Percentiles rank a stretch among this genome's conserved stretches.
phyloP scores from a whole-genome alignment of 225 moss, liverwort and hornwort genomes.

The Polytrichum formosum region DNA sequence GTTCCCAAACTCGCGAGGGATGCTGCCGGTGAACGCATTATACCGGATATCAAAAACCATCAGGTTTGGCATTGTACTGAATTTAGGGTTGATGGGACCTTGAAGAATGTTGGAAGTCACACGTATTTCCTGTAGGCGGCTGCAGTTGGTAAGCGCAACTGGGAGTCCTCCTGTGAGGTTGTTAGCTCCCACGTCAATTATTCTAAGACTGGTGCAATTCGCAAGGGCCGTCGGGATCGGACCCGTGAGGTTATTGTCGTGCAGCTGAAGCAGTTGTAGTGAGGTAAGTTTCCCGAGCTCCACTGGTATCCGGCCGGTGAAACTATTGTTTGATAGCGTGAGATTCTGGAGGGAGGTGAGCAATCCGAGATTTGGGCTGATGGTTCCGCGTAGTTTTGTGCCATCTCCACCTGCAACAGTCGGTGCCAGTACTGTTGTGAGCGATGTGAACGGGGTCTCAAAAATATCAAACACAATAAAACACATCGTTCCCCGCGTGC shows the following conservation, averaged over 20 bases:
- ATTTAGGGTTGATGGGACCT: slow-evolving; percentile 12
- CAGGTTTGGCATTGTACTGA: slow-evolving; percentile 23
- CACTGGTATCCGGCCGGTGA: slow-evolving; percentile 18
- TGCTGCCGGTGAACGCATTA: slow-evolving; percentile 26
- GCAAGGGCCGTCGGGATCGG: slow-evolving; percentile 23
- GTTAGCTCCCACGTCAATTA: slow-evolving; percentile 25
- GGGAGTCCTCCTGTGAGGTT: slow-evolving; percentile 28
- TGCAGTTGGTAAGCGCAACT: slow-evolving; percentile 17
- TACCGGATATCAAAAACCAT: slow-evolving; percentile 17
- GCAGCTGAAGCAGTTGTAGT: slow-evolving; percentile 17
- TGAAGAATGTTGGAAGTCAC: slow-evolving; percentile 23
- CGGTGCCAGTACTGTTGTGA: too few species aligned
- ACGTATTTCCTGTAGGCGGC: slow-evolving; percentile 4
- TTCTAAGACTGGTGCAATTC: slow-evolving; percentile 14
- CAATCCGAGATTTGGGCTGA: slow-evolving; percentile 17
- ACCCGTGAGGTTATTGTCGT: slow-evolving; percentile 28
- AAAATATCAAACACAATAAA: too few species aligned
- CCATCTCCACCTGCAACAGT: slow-evolving; percentile 17
- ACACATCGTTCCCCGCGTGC: too few species aligned
- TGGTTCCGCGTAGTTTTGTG: slow-evolving; percentile 22
- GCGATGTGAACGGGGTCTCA: too few species aligned
- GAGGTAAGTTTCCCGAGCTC: slow-evolving; percentile 21
- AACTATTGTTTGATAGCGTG: slow-evolving; percentile 19
- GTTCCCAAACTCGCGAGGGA: slow-evolving; percentile 31
- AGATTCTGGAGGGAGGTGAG: slow-evolving; percentile 19